Evolutionary conservation across 2,329 filamentous ascomycete genomes (phyloP).

Genomic region (Pseudogymnoascus sp.): DNA sequence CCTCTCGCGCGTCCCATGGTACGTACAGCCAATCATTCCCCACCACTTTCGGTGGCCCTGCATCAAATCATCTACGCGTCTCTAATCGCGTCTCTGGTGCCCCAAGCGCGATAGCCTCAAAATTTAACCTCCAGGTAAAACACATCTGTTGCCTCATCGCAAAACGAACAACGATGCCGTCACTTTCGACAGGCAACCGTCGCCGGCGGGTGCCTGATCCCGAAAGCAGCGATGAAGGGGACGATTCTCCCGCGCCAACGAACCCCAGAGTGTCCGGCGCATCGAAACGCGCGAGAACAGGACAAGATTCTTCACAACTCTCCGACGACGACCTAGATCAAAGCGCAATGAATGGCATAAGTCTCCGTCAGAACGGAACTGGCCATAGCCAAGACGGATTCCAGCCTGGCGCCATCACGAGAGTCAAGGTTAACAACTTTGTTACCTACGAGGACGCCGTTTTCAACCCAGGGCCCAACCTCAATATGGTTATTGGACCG

Average conservation of each 20-base stretch:
- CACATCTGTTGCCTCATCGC: not conserved
- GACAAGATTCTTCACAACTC: not conserved
- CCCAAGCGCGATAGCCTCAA: slow-evolving; percentile 4
- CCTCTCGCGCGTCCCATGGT: not conserved
- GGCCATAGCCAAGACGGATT: slow-evolving; percentile 16
- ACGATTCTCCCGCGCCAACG: not conserved
- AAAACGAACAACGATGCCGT: slow-evolving; percentile 8
- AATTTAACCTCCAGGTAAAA: slow-evolving; percentile 1
- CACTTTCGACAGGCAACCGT: not conserved
- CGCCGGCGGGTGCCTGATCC: not conserved
- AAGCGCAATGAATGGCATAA: not conserved
- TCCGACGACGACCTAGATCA: slow-evolving; percentile 6
- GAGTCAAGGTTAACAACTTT: slow-evolving; percentile 81
- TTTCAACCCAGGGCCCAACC: slow-evolving; percentile 80
- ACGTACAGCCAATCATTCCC: slow-evolving; percentile 4
- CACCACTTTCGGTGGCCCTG: slow-evolving; percentile 3
- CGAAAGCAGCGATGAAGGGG: slow-evolving; percentile 1
- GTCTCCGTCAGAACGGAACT: not conserved
- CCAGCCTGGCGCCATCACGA: slow-evolving; percentile 73
- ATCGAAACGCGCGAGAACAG: slow-evolving; percentile 4
- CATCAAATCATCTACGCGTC: slow-evolving; percentile 4
- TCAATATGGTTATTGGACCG: slow-evolving; percentile 99
- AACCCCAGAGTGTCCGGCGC: not conserved
- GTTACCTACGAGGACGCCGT: slow-evolving; percentile 92
- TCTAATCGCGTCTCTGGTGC: not conserved